A percentile compares a stretch with the other conserved stretches of the same genome.
Evolutionary conservation across 2,329 filamentous ascomycete species (phyloP).

Genomic region (Ceratocystis cubensis): DNA sequence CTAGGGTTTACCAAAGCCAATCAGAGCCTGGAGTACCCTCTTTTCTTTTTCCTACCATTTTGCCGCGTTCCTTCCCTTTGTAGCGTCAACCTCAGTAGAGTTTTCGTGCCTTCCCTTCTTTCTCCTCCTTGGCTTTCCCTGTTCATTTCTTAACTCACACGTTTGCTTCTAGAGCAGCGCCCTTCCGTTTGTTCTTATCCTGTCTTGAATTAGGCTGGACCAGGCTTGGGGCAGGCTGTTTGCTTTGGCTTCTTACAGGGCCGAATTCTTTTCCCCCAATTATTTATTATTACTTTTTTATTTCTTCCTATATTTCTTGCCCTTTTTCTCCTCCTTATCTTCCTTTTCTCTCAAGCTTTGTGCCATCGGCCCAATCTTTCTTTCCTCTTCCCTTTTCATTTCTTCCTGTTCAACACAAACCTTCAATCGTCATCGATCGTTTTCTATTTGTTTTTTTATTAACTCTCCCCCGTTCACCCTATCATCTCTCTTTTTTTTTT

Average conservation of each 20-base stretch:
- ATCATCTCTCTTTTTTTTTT: not conserved
- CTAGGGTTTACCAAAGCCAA: not conserved
- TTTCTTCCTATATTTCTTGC: slow-evolving; percentile 4
- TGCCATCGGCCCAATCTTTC: slow-evolving; percentile 10
- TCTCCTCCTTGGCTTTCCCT: not conserved
- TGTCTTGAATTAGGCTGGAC: not conserved
- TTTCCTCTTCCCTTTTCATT: slow-evolving; percentile 3
- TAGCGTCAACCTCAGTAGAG: not conserved
- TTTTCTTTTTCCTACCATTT: slow-evolving; percentile 1
- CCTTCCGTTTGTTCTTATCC: not conserved
- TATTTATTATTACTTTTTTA: slow-evolving; percentile 1
- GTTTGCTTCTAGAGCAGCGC: slow-evolving; percentile 1
- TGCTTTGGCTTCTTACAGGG: not conserved
- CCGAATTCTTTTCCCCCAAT: not conserved
- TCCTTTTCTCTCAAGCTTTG: slow-evolving; percentile 10
- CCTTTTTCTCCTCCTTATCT: slow-evolving; percentile 12
- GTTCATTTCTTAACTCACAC: not conserved
- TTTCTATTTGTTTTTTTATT: slow-evolving; percentile 6
- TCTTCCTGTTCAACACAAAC: slow-evolving; percentile 3
- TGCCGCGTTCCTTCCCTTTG: slow-evolving; percentile 2
- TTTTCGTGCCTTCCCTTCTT: not conserved
- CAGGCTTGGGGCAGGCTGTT: not conserved
- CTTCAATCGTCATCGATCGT: slow-evolving; percentile 3
- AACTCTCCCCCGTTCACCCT: not conserved
- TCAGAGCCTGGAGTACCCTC: not conserved